Base-by-base conservation (phyloP, 1,284 basidiomycete species). In the Waitea zeae region DNA sequence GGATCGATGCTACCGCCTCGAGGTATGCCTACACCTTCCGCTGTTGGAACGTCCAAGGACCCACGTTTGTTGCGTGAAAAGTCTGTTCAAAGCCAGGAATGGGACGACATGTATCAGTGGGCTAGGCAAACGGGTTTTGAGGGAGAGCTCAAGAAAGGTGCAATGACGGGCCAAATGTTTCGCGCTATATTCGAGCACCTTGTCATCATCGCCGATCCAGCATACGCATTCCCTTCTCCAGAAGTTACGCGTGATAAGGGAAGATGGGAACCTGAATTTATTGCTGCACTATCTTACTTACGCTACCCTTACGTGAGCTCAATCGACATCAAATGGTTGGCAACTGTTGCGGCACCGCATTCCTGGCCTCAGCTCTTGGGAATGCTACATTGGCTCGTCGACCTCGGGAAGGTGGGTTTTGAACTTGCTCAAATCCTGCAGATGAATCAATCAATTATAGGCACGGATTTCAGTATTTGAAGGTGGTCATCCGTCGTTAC, bases 341-440 rank as follows among this genome's bases (percentile, higher is more conserved):
- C 73, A 3, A 77, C 86, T 1, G 81, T 86, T 0, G 86, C 82
- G 0, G 79, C 76, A 39, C 75, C 79, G 58, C 79, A 83, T 51
- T 74, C 78, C 12, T 92, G 87, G 89, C 82, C 83, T 0, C 58
- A 67, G 12, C 51, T 90, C 12, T 57, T 90, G 12, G 87, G 80
- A 14, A 79, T 84, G 48, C 49, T 93, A 31, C 79, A 87, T 51
- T 93, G 88, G 89, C 57, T 93, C 12, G 78, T 80, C 1, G 80
- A 87, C 44, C 53, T 86, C 42, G 75, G 75, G 46, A 77, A 74
- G 58, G 86, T 84, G 39, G 30, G 62, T 49, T 26, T 7, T 26
- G n/a, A n/a, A n/a, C n/a, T n/a, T n/a, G n/a, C n/a, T 34, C 35
- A 24, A n/a, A n/a, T n/a, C n/a, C n/a, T n/a, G n/a, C n/a, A n/a